Percentiles rank a stretch among this genome's conserved stretches.
Evolutionary conservation across 441 rosid species (phyloP).

Genomic region (Mallotus repandus): DNA sequence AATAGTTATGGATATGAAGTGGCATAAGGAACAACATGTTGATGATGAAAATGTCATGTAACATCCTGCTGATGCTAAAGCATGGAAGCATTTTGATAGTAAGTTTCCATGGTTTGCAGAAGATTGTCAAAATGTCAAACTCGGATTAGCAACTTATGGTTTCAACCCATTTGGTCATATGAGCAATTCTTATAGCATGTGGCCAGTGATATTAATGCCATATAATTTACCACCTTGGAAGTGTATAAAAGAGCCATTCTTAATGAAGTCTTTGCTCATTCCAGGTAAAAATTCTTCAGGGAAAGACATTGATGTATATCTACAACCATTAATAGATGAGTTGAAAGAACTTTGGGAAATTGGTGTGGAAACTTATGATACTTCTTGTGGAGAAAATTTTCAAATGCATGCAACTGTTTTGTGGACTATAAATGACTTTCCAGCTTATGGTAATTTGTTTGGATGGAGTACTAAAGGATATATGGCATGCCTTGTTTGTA

Average conservation of each 20-base stretch:
- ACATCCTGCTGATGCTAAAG: too few relatives aligned
- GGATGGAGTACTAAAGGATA: conserved; percentile 16
- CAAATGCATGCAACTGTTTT: not conserved
- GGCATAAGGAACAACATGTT: too few relatives aligned
- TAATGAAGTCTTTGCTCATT: conserved; percentile 3
- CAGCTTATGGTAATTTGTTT: conserved; percentile 9
- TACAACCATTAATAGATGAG: conserved; percentile 11
- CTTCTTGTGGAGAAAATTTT: not conserved
- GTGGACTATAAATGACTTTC: conserved; percentile 24
- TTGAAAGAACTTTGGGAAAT: conserved; percentile 9
- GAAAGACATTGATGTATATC: conserved; percentile 5
- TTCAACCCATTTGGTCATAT: not conserved
- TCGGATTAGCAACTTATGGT: conserved; percentile 8
- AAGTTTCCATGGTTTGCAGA: not conserved
- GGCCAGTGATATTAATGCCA: too few relatives aligned
- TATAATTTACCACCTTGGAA: too few relatives aligned
- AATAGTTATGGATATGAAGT: too few relatives aligned
- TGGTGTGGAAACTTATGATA: conserved; percentile 6
- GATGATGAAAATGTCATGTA: too few relatives aligned
- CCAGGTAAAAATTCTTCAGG: not conserved
- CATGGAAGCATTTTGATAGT: conserved; percentile 16
- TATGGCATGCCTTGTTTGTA: conserved; percentile 7
- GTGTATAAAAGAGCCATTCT: too few relatives aligned
- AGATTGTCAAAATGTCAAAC: conserved; percentile 11
- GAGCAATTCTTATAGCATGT: not conserved